Conservation (phyloP, 1,284 basidiomycete species). For the Pseudozyma hubeiensis region DNA sequence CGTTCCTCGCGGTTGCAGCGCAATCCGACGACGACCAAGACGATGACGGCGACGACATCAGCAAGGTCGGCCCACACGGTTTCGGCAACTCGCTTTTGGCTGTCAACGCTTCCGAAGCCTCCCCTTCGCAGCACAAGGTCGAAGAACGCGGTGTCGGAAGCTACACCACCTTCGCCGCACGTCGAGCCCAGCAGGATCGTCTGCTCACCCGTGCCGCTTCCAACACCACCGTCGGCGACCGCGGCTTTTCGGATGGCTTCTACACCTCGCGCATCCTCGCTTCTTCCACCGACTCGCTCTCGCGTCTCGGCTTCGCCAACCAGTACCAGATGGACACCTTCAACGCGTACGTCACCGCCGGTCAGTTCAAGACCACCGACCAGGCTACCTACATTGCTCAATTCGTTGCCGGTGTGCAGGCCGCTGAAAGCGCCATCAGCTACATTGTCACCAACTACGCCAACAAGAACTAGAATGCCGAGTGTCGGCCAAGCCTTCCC, state of each 20-base stretch:
- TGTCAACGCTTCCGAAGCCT: neutral
- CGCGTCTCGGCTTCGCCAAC: slow-evolving; percentile 76
- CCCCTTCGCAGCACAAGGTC: neutral
- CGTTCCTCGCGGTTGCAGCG: slow-evolving; percentile 14
- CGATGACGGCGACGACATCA: slow-evolving; percentile 17
- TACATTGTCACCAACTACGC: slow-evolving; percentile 33
- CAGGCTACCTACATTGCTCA: slow-evolving; percentile 32
- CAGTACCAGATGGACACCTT: slow-evolving; percentile 75
- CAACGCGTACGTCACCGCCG: slow-evolving; percentile 36
- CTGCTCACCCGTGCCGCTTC: neutral
- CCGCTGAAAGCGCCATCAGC: slow-evolving; percentile 46
- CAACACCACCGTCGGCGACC: slow-evolving; percentile 14
- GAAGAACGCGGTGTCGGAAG: slow-evolving; percentile 22
- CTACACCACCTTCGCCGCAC: slow-evolving; percentile 30
- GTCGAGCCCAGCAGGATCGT: slow-evolving; percentile 13
- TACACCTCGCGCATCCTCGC: slow-evolving; percentile 76
- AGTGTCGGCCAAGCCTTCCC: slow-evolving; percentile 2
- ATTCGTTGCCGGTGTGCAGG: slow-evolving; percentile 45
- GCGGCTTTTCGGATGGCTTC: slow-evolving; percentile 77
- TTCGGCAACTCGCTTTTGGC: slow-evolving; percentile 34
- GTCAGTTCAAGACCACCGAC: slow-evolving; percentile 22
- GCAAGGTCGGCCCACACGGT: slow-evolving; percentile 28
- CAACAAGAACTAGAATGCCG: neutral
- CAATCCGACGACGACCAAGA: slow-evolving; percentile 2
- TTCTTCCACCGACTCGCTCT: slow-evolving; percentile 70